Evolutionary conservation across 1,284 basidiomycete species (phyloP), one percentile per base, ranked within the genome.

Genomic region (Xanthoconium separans): DNA sequence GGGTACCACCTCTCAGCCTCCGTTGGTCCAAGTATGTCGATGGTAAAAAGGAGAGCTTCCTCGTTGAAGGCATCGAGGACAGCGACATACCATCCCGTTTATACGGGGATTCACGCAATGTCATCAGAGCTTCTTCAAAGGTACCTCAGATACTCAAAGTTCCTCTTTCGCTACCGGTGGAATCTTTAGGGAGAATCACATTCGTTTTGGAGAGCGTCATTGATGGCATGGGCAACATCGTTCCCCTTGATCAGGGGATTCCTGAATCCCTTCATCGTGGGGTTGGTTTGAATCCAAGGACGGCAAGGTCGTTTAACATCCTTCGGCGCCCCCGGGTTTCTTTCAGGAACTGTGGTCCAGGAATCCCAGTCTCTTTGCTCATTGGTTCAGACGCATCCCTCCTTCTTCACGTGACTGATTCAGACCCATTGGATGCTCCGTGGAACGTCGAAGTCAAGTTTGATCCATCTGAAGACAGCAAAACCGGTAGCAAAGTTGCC

Each of bases 61-160:
- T 87, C 29, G 89, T 94, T 11, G 91, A 94, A 66, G 91, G 91
- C 2, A 93, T 95, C 51, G 89, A 93, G 67, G 83, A 81, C 40
- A 78, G 76, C 29, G 69, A 41, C 58, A 61, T 50, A 39, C 53
- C 55, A 18, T 64, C 61, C 51, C 57, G 53, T 47, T 55, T 59
- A 29, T 45, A 53, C 34, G 30, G 52, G 49, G 59, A 59, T 54
- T 61, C 56, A 40, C 61, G 53, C 13, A 66, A 62, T 43, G 60
- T 65, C 31, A 53, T 54, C 20, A 65, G 61, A 44, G 57, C 62
- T 37, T 62, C 59, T 55, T 63, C 65, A 57, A 62, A 65, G 52
- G 70, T 60, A 2, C 78, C 84, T 12, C 83, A 87, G 59, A 74
- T 79, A 30, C 71, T 93, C 16, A 75, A 75, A 47, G 80, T 93